These are phyloP conservation scores for Urostyla sp. DNA, from an alignment of 73 alveolate genomes.

Conservation along the genomic window DNA sequence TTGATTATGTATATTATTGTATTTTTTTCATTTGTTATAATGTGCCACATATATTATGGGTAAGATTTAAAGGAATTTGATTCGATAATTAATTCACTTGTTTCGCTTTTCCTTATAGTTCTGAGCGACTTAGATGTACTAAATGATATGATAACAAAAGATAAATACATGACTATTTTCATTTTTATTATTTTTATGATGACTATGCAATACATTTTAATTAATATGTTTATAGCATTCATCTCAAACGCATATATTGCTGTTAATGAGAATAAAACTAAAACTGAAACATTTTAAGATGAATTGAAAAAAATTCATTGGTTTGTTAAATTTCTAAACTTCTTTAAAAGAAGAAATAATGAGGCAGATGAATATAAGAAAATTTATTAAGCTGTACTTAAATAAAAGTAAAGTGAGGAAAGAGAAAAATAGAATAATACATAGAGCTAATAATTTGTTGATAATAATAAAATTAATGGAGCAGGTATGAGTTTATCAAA, in stretches of 20 bases:
- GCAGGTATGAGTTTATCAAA: too few relatives aligned
- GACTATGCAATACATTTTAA: slow-evolving; percentile 67
- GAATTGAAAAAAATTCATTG: slow-evolving; percentile 37
- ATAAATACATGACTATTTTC: slow-evolving; percentile 37
- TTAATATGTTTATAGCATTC: slow-evolving; percentile 77
- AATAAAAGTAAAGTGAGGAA: too few relatives aligned
- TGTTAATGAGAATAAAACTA: slow-evolving; percentile 45
- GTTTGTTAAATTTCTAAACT: too few relatives aligned
- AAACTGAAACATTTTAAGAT: slow-evolving; percentile 16
- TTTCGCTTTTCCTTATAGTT: slow-evolving; percentile 44
- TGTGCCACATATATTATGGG: slow-evolving; percentile 75
- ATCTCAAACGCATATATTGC: slow-evolving; percentile 63
- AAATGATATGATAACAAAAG: slow-evolving; percentile 54
- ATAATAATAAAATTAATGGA: too few relatives aligned
- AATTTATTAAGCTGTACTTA: too few relatives aligned
- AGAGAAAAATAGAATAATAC: too few relatives aligned
- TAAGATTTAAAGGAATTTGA: slow-evolving; percentile 56
- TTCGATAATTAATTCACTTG: slow-evolving; percentile 33
- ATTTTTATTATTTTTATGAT: slow-evolving; percentile 68
- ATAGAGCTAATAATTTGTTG: too few relatives aligned
- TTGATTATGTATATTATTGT: slow-evolving; percentile 66
- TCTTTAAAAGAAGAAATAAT: too few relatives aligned
- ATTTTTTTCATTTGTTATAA: slow-evolving; percentile 69
- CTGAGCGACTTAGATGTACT: slow-evolving; percentile 58
- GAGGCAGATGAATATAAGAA: too few relatives aligned